Percentiles rank a stretch among this genome's conserved stretches.
These are phyloP conservation scores for Ceratocystis cubensis DNA, from an alignment of 2,329 filamentous ascomycete species.

Conservation along the genomic window DNA sequence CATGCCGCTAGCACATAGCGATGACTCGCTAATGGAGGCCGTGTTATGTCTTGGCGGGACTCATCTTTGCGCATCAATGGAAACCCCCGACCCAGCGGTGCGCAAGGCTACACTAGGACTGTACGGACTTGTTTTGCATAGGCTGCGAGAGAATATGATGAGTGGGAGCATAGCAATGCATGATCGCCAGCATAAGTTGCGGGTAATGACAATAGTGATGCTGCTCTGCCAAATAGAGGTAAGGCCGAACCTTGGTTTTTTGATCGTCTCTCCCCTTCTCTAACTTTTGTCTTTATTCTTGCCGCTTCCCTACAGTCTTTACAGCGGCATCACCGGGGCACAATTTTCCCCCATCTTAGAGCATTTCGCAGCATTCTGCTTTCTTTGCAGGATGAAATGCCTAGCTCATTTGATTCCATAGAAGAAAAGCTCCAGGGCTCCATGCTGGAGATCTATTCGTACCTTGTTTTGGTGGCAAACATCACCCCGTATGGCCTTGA, in stretches of 20 bases:
- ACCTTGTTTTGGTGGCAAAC: conserved; percentile 20
- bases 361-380: conserved; percentile 18
- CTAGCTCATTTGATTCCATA: conserved; percentile 17
- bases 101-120: conserved; percentile 16
- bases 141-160: conserved; percentile 18
- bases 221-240: conserved; percentile 20
- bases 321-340: conserved; percentile 19
- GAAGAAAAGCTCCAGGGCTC: conserved; percentile 20
- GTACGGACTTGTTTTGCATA: conserved; percentile 17
- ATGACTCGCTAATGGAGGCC: conserved; percentile 20
- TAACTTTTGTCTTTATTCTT: background rate
- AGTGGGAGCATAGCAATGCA: conserved; percentile 1
- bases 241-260: background rate
- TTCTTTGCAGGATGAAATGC: conserved; percentile 20
- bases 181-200: conserved; percentile 17
- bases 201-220: conserved; percentile 20
- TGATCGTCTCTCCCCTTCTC: background rate
- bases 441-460: conserved; percentile 21
- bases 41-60: conserved; percentile 19
- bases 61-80: conserved; percentile 19
- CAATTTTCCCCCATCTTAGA: conserved; percentile 19
- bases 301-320: conserved; percentile 11
- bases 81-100: conserved; percentile 17
- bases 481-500: conserved; percentile 20
- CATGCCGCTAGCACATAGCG: conserved; percentile 20